Evolutionary conservation across 1,284 basidiomycete species (phyloP).

Genomic region (Hemileia vastatrix): DNA sequence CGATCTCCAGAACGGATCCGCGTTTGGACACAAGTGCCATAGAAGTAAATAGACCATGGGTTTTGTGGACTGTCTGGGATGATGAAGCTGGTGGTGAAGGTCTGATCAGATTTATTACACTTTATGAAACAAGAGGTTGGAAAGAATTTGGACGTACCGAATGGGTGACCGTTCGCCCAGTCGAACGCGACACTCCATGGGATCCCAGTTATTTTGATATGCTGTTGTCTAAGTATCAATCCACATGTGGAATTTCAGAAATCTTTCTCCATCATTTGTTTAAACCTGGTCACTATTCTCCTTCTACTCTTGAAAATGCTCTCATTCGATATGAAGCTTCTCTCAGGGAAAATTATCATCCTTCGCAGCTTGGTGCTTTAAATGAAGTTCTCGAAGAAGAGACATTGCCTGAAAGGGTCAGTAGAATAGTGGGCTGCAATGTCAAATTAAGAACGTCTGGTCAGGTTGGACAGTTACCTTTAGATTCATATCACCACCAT

Average conservation of each 20-base stretch:
- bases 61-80: conserved; percentile 48
- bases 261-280: conserved; percentile 72
- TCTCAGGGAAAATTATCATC: conserved; percentile 53
- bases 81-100: conserved; percentile 33
- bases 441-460: conserved; percentile 62
- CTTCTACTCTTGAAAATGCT: conserved; percentile 64
- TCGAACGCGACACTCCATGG: conserved; percentile 54
- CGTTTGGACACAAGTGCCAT: background rate
- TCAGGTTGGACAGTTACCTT: conserved; percentile 65
- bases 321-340: conserved; percentile 68
- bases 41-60: conserved; percentile 39
- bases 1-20: conserved; percentile 14
- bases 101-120: conserved; percentile 25
- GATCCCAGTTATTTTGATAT: conserved; percentile 76
- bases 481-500: conserved; percentile 55
- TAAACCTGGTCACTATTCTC: conserved; percentile 75
- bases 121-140: conserved; percentile 18
- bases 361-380: conserved; percentile 51
- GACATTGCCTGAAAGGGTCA: conserved; percentile 64
- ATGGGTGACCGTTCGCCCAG: conserved; percentile 45
- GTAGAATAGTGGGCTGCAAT: conserved; percentile 73
- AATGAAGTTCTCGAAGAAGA: conserved; percentile 34
- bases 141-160: conserved; percentile 27
- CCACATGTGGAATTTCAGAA: conserved; percentile 48
- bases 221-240: conserved; percentile 46